Conservation (phyloP, 495 filamentous ascomycete genomes). For the Aspergillus wentii region DNA sequence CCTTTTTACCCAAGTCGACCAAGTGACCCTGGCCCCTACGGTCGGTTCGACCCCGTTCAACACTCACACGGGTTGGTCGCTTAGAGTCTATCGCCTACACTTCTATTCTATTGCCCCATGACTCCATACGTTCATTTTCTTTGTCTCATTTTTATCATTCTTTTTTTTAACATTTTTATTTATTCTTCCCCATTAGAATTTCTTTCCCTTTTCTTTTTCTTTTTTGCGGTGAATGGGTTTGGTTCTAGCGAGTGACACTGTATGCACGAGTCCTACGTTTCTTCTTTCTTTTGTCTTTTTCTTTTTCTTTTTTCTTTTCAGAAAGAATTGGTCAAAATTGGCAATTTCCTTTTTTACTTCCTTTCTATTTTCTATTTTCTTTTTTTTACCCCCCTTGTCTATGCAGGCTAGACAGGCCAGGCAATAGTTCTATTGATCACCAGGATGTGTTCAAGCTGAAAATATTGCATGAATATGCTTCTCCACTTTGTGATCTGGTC, state of each 20-base stretch:
- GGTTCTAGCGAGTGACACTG: no score
- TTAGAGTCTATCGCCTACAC: conserved; percentile 11
- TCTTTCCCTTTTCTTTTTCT: not conserved
- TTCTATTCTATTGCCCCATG: no score
- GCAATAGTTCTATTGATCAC: no score
- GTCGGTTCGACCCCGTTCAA: conserved; percentile 27
- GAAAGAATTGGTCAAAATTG: no score
- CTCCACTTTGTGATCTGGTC: no score
- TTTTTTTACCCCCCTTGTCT: not conserved
- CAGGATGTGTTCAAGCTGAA: no score
- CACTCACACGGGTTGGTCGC: conserved; percentile 33
- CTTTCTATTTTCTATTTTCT: not conserved
- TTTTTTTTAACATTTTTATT: conserved; percentile 1
- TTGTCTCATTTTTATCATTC: conserved; percentile 4
- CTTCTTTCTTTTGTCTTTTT: conserved; percentile 7
- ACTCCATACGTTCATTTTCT: no score
- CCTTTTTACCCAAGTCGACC: conserved; percentile 25
- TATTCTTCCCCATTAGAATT: not conserved
- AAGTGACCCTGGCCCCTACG: conserved; percentile 14
- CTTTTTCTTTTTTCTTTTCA: conserved; percentile 13
- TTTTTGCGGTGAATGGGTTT: no score
- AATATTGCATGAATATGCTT: no score
- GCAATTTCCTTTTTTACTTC: not conserved
- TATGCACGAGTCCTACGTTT: no score
- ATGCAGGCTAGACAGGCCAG: no score